Percentiles rank a stretch among this genome's conserved stretches.
These are phyloP conservation scores for Fusarium oligoseptatum DNA, from an alignment of 2,329 filamentous ascomycete species.

Conservation along the genomic window DNA sequence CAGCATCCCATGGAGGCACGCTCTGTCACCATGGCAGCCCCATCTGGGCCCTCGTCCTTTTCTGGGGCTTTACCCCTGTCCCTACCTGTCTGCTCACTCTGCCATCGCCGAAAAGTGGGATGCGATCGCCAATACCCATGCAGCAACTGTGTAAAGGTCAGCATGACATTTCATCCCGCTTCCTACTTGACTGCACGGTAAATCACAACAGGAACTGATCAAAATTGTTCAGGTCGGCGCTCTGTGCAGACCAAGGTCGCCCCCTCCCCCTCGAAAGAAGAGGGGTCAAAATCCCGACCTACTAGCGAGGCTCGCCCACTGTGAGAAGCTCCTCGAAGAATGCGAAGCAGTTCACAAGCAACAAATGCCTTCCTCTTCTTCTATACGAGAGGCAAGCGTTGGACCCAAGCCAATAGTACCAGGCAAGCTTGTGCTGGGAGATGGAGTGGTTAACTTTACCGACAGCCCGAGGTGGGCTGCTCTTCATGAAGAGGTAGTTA, in stretches of 20 bases:
- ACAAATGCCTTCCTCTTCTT: neutral
- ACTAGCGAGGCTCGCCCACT: neutral
- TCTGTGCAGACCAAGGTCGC: neutral
- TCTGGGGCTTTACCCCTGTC: neutral
- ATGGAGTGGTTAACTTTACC: neutral
- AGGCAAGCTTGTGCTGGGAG: neutral
- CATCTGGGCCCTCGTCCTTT: neutral
- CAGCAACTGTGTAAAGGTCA: neutral
- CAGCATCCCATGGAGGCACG: neutral
- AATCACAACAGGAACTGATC: neutral
- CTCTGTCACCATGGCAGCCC: neutral
- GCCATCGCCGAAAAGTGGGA: neutral
- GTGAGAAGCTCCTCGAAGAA: neutral
- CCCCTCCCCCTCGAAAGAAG: neutral
- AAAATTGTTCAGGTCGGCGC: neutral
- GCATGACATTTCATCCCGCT: neutral
- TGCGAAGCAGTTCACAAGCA: neutral
- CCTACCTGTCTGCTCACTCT: neutral
- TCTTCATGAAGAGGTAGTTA: neutral
- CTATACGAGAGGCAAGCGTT: neutral
- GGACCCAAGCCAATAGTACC: neutral
- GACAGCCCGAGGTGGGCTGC: neutral
- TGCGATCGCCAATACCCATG: neutral
- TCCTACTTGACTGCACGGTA: fast-evolving
- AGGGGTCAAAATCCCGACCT: neutral